phyloP scores from a whole-genome alignment of 2,329 filamentous ascomycete genomes.

The Cephalotrichum gorgonifer region DNA sequence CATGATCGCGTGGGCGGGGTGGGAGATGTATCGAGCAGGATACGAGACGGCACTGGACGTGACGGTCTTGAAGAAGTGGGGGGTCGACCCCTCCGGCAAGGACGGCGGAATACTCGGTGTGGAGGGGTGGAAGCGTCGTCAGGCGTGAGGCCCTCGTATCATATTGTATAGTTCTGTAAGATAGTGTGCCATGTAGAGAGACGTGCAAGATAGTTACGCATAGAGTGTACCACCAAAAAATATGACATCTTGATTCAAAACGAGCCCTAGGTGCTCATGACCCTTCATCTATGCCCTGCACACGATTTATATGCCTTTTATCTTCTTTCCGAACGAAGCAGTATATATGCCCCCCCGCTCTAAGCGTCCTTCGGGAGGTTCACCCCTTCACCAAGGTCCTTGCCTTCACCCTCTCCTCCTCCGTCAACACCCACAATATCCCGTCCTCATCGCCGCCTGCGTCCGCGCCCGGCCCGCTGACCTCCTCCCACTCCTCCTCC shows the following conservation, averaged over 20 bases:
- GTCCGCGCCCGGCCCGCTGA: constrained; percentile 27
- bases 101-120: constrained; percentile 60
- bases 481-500: constrained; percentile 86
- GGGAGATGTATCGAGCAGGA: constrained; percentile 83
- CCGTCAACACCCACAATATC: constrained; percentile 60
- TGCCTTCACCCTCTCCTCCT: constrained; percentile 64
- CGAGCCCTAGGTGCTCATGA: neutral
- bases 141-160: neutral
- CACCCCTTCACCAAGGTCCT: constrained; percentile 50
- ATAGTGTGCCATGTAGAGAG: neutral
- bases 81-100: constrained; percentile 50
- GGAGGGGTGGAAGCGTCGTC: constrained; percentile 29
- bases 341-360: neutral
- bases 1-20: constrained; percentile 91
- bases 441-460: constrained; percentile 54
- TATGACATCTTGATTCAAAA: neutral
- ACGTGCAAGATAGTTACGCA: too few relatives aligned
- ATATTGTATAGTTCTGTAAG: neutral
- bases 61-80: constrained; percentile 58
- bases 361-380: too few relatives aligned
- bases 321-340: neutral
- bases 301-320: too few relatives aligned
- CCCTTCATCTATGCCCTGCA: neutral
- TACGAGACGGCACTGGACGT: constrained; percentile 54
- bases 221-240: neutral